These are phyloP conservation scores for Salix arbutifolia DNA, from an alignment of 345 rosid species.

Conservation along the genomic window DNA sequence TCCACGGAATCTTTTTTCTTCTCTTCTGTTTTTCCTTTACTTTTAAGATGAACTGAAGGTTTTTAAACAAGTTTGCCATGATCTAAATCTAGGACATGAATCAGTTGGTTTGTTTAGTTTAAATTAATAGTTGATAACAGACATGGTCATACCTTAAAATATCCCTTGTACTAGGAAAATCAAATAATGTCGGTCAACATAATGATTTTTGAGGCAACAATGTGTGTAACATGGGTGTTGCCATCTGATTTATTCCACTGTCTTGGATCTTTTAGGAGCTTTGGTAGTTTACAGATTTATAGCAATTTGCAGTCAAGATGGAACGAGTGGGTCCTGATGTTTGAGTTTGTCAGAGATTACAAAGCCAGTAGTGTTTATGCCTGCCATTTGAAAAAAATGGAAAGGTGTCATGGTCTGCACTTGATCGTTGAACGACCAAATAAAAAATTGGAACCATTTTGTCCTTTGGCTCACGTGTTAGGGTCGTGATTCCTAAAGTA, in stretches of 20 bases:
- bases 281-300: background rate
- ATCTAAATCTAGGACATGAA: background rate
- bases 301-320: background rate
- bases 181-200: background rate
- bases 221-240: background rate
- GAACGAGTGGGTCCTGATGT: background rate
- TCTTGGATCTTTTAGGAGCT: background rate
- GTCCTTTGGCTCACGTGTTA: background rate
- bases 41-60: background rate
- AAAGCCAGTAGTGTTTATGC: background rate
- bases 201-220: background rate
- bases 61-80: background rate
- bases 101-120: background rate
- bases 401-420: background rate
- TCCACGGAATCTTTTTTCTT: background rate
- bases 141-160: background rate
- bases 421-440: background rate
- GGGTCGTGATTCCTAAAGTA: background rate
- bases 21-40: background rate
- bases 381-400: conserved; percentile 11
- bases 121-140: background rate
- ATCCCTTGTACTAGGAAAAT: background rate
- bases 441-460: background rate
- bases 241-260: background rate
- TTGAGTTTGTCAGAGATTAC: background rate